Base-by-base conservation (phyloP, 2,329 filamentous ascomycete genomes). In the Colletotrichum sp. region DNA sequence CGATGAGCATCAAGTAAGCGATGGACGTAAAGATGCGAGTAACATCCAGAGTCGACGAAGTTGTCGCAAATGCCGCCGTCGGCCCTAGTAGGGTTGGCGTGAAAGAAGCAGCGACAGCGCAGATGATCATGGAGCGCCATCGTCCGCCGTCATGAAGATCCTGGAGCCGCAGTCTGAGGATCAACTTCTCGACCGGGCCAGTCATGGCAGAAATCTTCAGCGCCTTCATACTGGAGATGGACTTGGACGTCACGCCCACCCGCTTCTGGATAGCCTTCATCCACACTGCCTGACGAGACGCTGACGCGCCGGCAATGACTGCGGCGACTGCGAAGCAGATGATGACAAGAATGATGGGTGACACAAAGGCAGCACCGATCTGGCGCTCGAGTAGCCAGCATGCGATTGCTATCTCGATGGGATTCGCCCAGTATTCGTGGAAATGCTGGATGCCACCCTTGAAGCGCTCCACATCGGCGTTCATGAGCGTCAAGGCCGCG, bases 401-500 rank as follows among this genome's bases (percentile, higher is more conserved):
- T 0, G 86, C 86, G 3, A 91, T 69, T 6, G 79, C 84, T 6
- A 88, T 83, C 75, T 90, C 85, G 1, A 89, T 75, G 1, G 82
- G 67, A 52, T 79, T 84, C 0, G 82, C 85, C 87, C 86, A 88
- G 6, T 85, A 73, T 30, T 87, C 84, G 62, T 88, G 88, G 36
- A 87, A 71, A 2, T 71, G 77, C 5, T 78, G 71, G 6, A 83
- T 79, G 1, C 85, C 87, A 0, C 78, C 60, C 3, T 82, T 78
- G 5, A 89, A 84, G 7, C 84, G 82, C 72, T 88, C 87, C 12
- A 89, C 81, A 64, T 90, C 88, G 5, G 86, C 84, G 71, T 83
- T 87, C 87, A 89, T 89, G 5, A 89, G 81, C 0, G 88, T 88
- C 58, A 89, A 76, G 0, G 86, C 83, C 0, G 86, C 84, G 5